Conservation (phyloP, 1,284 basidiomycete species). For the Heterobasidion occidentale region DNA sequence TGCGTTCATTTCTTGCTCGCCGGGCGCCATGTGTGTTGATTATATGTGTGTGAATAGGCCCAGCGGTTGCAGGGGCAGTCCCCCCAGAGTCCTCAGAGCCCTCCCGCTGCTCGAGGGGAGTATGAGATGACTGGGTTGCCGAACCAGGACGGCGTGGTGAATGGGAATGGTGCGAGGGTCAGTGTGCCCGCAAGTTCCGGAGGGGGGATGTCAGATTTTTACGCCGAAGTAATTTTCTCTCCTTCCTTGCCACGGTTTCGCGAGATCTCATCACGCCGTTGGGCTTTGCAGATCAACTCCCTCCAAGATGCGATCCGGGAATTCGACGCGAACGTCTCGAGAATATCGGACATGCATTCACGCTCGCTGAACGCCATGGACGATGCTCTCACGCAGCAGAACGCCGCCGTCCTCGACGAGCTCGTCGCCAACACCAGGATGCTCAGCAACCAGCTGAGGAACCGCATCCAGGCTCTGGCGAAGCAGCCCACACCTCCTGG, state of each 20-base stretch:
- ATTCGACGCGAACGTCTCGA: constrained; percentile 47
- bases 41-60: constrained; percentile 19
- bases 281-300: constrained; percentile 22
- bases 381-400: constrained; percentile 35
- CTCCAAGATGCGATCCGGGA: constrained; percentile 53
- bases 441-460: constrained; percentile 56
- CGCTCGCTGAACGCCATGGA: constrained; percentile 52
- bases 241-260: not conserved
- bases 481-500: constrained; percentile 24
- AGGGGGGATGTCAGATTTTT: constrained; percentile 30
- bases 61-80: constrained; percentile 19
- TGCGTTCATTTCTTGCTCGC: constrained; percentile 13
- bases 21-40: not conserved
- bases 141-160: constrained; percentile 13
- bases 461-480: constrained; percentile 53
- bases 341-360: constrained; percentile 51
- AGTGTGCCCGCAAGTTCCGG: constrained; percentile 12
- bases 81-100: not conserved
- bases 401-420: constrained; percentile 41
- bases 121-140: constrained; percentile 25
- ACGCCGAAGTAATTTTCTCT: constrained; percentile 25
- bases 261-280: not conserved
- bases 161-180: constrained; percentile 15
- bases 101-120: not conserved
- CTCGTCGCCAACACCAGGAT: constrained; percentile 57